phyloP scores from a whole-genome alignment of 495 filamentous ascomycete genomes.

The Podospora appendiculata region DNA sequence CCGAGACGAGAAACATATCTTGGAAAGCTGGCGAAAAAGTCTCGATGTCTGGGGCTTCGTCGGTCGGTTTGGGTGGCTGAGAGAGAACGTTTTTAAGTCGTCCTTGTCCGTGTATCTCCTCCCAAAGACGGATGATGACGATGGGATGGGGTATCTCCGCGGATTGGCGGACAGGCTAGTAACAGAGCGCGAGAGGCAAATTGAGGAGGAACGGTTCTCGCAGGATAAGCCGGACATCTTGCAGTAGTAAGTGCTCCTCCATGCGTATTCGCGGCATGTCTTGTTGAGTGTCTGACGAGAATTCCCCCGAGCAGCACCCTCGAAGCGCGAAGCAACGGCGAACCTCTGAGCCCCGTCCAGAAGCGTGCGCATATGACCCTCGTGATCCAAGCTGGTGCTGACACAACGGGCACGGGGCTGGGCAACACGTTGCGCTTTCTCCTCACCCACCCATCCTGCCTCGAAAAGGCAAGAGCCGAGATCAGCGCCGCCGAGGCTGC shows the following conservation, averaged over 20 bases:
- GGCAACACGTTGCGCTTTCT: conserved; percentile 23
- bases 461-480: conserved; percentile 11
- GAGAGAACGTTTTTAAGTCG: conserved; percentile 1
- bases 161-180: neutral
- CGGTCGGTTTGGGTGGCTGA: neutral
- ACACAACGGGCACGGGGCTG: conserved; percentile 28
- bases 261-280: neutral
- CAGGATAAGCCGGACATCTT: neutral
- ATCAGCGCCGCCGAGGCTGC: conserved; percentile 2
- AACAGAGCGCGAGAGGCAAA: neutral
- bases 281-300: too few relatives aligned
- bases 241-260: too few relatives aligned
- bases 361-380: conserved; percentile 6
- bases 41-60: conserved; percentile 1
- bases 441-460: conserved; percentile 17
- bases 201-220: neutral
- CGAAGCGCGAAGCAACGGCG: neutral
- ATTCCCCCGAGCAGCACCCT: too few relatives aligned
- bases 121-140: neutral
- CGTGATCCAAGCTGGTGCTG: conserved; percentile 25
- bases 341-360: neutral
- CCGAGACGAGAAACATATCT: conserved; percentile 2
- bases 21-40: neutral
- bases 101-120: neutral
- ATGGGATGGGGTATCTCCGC: neutral